Base-by-base conservation (phyloP, 2,329 filamentous ascomycete genomes). In the Aspergillus udagawae region DNA sequence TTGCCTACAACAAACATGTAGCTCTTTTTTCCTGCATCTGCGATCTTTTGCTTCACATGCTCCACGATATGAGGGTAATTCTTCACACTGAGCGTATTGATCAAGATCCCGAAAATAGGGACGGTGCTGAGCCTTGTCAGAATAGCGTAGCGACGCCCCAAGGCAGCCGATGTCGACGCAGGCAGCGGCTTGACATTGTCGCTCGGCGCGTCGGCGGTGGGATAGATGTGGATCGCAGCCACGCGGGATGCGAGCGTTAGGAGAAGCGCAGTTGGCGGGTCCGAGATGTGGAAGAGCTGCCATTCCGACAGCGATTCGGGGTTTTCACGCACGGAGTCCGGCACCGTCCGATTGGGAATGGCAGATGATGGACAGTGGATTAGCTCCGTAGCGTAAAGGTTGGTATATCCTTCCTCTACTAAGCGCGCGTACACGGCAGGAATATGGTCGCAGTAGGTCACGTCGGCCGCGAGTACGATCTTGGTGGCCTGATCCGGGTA, bases 1-100 rank as follows among this genome's bases (percentile, higher is more conserved):
- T 97, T 97, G 58, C 94, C 94, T 0, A 99, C 94, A 1, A 99
- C 94, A 50, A 99, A 91, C 1, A 93, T 91, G 73, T 99, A 99
- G 71, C 86, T 89, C 78, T 97, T 99, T 79, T 97, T 97, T 10
- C 92, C 92, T 0, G 91, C 90, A 0, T 80, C 82, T 0, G 85
- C 82, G 64, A 99, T 96, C 60, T 87, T 84, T 7, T 79, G 73
- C 58, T 89, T 86, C 32, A 97, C 82, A 54, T 88, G 82, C 14
- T 88, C 82, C 44, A 97, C 86, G 0, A 92, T 92, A 14, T 85
- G 79, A 61, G 97, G 82, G 77, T 97, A 97, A 71, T 97, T 95
- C 58, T 88, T 86, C 5, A 97, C 91, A 23, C 89, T 93, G 4
- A 99, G 85, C 0, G 94, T 99, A 75, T 97, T 97, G 74, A 99